Evolutionary conservation across 2,329 filamentous ascomycete genomes (phyloP).

Genomic region (Passalora sequoiae): DNA sequence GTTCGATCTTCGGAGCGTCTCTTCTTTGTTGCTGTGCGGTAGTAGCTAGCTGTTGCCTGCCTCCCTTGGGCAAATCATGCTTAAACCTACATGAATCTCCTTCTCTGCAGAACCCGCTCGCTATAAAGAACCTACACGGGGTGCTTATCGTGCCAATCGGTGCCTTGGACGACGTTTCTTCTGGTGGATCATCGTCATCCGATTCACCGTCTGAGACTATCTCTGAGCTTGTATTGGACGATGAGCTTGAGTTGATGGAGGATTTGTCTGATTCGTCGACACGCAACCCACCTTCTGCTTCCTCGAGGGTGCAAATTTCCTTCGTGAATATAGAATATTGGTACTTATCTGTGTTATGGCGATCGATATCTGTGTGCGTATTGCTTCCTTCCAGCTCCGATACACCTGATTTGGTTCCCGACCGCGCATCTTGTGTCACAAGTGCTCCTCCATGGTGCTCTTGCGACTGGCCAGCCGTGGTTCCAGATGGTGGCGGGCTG

Average conservation of each 20-base stretch:
- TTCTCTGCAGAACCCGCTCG: conserved; percentile 31
- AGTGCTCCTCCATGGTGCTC: no score
- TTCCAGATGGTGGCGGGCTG: no score
- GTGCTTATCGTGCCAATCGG: conserved; percentile 6
- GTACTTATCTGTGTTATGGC: no score
- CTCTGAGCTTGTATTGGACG: conserved; percentile 31
- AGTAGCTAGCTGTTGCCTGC: not conserved
- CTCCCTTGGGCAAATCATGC: conserved; percentile 26
- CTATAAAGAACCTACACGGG: conserved; percentile 30
- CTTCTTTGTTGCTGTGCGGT: not conserved
- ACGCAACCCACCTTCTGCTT: no score
- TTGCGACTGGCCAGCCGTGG: no score
- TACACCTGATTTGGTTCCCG: no score
- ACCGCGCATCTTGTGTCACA: no score
- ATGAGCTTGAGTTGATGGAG: conserved; percentile 24
- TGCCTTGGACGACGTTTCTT: conserved; percentile 36
- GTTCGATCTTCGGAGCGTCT: conserved; percentile 6
- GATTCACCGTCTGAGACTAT: conserved; percentile 22
- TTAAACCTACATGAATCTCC: conserved; percentile 32
- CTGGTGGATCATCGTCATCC: conserved; percentile 36
- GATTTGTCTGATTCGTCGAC: not conserved
- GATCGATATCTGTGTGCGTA: no score
- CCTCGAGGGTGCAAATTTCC: no score
- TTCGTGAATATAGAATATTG: no score
- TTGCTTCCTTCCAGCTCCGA: no score